phyloP scores from a whole-genome alignment of 2,329 filamentous ascomycete genomes.

The Fusarium lyarnte region DNA sequence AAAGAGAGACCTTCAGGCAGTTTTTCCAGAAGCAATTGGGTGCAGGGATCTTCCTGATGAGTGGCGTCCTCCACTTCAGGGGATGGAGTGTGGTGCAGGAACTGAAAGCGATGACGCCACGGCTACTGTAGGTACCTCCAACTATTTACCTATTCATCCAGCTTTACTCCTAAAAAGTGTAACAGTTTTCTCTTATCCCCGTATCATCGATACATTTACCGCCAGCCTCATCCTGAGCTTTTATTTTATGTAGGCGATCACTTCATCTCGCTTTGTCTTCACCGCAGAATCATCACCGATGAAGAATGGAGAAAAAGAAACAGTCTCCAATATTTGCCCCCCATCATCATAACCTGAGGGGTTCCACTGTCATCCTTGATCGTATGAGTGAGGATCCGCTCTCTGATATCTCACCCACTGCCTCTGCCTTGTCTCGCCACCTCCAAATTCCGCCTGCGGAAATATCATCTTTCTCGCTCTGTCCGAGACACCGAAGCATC shows the following conservation, averaged over 20 bases:
- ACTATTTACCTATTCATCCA: neutral
- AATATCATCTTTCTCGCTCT: neutral
- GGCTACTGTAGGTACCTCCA: neutral
- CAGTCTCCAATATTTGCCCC: conserved; percentile 14
- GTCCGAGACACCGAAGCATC: neutral
- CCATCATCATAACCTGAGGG: conserved; percentile 20
- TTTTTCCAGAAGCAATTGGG: conserved; percentile 19
- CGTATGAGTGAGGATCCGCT: conserved; percentile 25
- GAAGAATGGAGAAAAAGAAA: neutral
- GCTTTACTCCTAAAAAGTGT: too few relatives aligned
- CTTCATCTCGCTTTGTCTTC: neutral
- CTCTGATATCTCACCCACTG: neutral
- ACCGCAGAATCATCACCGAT: neutral
- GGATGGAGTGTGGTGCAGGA: conserved; percentile 12
- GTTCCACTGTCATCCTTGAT: conserved; percentile 27
- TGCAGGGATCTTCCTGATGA: neutral
- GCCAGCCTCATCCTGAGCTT: neutral
- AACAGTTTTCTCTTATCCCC: neutral
- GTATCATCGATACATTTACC: neutral
- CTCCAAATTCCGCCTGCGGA: conserved; percentile 18
- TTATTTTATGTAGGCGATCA: neutral
- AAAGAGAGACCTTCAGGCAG: neutral
- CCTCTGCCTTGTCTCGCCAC: conserved; percentile 12
- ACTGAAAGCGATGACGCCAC: conserved; percentile 23
- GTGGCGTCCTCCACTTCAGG: neutral